Evolutionary conservation across 441 rosid genomes (phyloP).

Genomic region (Aleurites moluccanus): DNA sequence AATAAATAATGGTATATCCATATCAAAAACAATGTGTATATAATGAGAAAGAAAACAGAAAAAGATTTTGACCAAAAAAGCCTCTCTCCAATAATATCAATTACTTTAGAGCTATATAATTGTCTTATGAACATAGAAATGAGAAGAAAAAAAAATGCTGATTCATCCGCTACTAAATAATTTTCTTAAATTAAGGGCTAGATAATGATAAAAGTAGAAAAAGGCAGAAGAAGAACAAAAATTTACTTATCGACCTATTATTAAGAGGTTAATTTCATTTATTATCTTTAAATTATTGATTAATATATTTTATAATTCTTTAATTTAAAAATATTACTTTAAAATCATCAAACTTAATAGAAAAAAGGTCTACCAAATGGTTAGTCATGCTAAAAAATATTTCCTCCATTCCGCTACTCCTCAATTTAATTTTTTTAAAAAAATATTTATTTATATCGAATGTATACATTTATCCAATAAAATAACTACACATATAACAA

Average conservation of each 20-base stretch:
- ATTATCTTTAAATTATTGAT: too few relatives aligned
- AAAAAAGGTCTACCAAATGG: too few relatives aligned
- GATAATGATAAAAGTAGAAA: not conserved
- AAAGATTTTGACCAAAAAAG: conserved; percentile 5
- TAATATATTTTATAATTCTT: too few relatives aligned
- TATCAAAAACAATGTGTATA: not conserved
- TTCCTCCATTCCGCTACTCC: too few relatives aligned
- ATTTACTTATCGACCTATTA: not conserved
- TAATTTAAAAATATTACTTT: too few relatives aligned
- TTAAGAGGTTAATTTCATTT: not conserved
- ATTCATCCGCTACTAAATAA: not conserved
- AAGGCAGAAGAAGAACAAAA: not conserved
- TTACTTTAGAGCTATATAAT: conserved; percentile 9
- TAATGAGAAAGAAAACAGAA: not conserved
- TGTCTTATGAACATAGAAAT: not conserved
- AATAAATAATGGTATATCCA: not conserved
- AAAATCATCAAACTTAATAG: too few relatives aligned
- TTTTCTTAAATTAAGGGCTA: not conserved
- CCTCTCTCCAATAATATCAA: not conserved
- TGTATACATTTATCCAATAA: too few relatives aligned
- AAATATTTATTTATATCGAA: too few relatives aligned
- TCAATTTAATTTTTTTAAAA: too few relatives aligned
- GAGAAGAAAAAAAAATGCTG: not conserved
- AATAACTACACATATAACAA: too few relatives aligned
- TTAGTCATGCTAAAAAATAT: too few relatives aligned